Evolutionary conservation across 2,329 filamentous ascomycete genomes (phyloP).

Genomic region (Chaetomium globosum): DNA sequence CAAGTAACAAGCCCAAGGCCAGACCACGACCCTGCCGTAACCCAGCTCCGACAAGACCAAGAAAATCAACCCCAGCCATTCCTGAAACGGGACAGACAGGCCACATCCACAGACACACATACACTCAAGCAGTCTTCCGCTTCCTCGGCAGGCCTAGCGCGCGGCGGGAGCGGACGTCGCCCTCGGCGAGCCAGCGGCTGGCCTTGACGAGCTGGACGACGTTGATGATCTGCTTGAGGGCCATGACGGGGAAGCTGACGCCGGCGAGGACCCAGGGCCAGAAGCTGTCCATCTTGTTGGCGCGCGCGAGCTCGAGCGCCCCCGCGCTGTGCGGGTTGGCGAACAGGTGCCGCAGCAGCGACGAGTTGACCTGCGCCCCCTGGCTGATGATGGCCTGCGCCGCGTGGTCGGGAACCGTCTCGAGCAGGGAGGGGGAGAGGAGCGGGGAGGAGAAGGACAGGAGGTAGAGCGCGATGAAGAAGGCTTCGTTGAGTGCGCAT

Average conservation of each 20-base stretch:
- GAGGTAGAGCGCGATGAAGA: constrained; percentile 98
- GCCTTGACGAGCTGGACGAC: constrained; percentile 92
- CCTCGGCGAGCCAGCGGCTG: constrained; percentile 87
- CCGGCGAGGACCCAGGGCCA: constrained; percentile 78
- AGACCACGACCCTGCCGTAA: neutral
- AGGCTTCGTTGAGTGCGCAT: constrained; percentile 89
- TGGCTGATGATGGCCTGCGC: constrained; percentile 57
- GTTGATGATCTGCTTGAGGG: constrained; percentile 90
- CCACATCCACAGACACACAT: neutral
- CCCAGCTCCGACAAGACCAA: too few species aligned
- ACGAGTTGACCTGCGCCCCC: constrained; percentile 70
- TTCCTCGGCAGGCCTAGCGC: constrained; percentile 57
- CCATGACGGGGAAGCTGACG: constrained; percentile 84
- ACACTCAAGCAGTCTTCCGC: constrained; percentile 38
- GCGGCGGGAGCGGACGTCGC: constrained; percentile 71
- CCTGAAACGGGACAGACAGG: too few species aligned
- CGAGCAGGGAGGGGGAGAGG: constrained; percentile 80
- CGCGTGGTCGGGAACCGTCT: constrained; percentile 58
- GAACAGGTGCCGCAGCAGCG: constrained; percentile 74
- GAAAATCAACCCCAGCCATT: too few species aligned
- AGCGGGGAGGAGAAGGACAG: constrained; percentile 93
- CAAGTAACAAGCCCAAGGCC: neutral
- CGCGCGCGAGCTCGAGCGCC: constrained; percentile 86
- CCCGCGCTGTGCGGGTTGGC: constrained; percentile 88
- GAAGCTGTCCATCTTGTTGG: constrained; percentile 83